Conservation (phyloP, 2,329 filamentous ascomycete genomes). For the Macroventuria anomochaeta region DNA sequence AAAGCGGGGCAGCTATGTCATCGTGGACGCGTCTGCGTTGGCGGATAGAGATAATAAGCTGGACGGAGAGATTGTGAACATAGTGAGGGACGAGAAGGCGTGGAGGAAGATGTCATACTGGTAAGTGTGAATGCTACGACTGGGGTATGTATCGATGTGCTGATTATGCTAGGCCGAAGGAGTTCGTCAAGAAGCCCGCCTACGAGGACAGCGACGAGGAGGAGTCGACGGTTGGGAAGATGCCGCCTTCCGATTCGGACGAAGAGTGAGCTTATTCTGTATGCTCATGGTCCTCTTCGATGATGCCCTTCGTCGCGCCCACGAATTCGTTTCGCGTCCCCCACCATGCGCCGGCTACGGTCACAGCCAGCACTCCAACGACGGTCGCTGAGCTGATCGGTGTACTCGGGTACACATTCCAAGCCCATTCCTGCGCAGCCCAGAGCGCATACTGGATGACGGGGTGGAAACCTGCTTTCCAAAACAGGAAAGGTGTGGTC, state of each 20-base stretch:
- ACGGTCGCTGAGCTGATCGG: slow-evolving; percentile 68
- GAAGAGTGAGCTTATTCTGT: slow-evolving; percentile 56
- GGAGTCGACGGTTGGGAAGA: slow-evolving; percentile 80
- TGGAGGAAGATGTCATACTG: slow-evolving; percentile 93
- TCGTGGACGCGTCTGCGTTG: slow-evolving; percentile 74
- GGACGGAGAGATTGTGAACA: slow-evolving; percentile 87
- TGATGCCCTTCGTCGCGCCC: slow-evolving; percentile 39
- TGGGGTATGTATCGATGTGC: slow-evolving; percentile 15
- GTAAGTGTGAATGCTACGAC: slow-evolving; percentile 48
- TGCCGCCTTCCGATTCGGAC: slow-evolving; percentile 83
- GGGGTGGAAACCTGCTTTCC: slow-evolving; percentile 75
- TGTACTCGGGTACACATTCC: slow-evolving; percentile 92
- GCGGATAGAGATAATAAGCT: slow-evolving; percentile 77
- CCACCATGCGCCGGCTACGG: slow-evolving; percentile 68
- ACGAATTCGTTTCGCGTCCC: slow-evolving; percentile 58
- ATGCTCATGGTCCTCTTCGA: slow-evolving; percentile 41
- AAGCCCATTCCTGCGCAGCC: slow-evolving; percentile 85
- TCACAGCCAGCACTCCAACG: slow-evolving; percentile 72
- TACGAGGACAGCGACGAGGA: slow-evolving; percentile 75
- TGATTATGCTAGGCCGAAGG: slow-evolving; percentile 65
- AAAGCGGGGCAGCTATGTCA: slow-evolving; percentile 83
- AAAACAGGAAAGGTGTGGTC: slow-evolving; percentile 86
- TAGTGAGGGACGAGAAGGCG: slow-evolving; percentile 86
- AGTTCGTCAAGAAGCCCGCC: slow-evolving; percentile 71
- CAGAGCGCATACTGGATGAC: slow-evolving; percentile 72